phyloP scores from a whole-genome alignment of 2,329 filamentous ascomycete genomes.

The Neopestalotiopsis sp. region DNA sequence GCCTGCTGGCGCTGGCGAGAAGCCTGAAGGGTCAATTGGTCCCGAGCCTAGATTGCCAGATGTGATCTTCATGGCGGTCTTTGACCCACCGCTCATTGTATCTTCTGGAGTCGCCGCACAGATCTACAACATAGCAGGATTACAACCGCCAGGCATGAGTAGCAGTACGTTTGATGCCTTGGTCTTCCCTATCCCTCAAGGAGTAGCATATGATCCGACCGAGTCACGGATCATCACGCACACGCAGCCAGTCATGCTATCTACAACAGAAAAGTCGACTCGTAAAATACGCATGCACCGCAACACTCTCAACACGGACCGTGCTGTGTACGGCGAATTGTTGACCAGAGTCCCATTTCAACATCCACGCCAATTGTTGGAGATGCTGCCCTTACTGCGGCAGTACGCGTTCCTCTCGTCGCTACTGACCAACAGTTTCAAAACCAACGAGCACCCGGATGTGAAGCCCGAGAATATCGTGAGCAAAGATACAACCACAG shows the following conservation, averaged over 20 bases:
- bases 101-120: slow-evolving; percentile 68
- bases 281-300: slow-evolving; percentile 41
- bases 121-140: slow-evolving; percentile 63
- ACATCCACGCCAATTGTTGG: slow-evolving; percentile 77
- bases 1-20: slow-evolving; percentile 50
- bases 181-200: slow-evolving; percentile 59
- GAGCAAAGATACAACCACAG: slow-evolving; percentile 28
- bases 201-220: slow-evolving; percentile 57
- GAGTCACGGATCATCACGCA: slow-evolving; percentile 62
- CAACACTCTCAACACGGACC: slow-evolving; percentile 73
- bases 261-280: slow-evolving; percentile 30
- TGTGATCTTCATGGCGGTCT: slow-evolving; percentile 75
- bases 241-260: slow-evolving; percentile 48
- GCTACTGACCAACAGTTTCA: slow-evolving; percentile 67
- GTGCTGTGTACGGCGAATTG: slow-evolving; percentile 72
- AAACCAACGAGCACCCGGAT: slow-evolving; percentile 37
- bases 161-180: slow-evolving; percentile 60
- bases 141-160: slow-evolving; percentile 42
- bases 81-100: slow-evolving; percentile 76
- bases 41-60: slow-evolving; percentile 64
- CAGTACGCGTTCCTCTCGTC: slow-evolving; percentile 77
- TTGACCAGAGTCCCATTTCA: slow-evolving; percentile 75
- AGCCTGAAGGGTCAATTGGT: slow-evolving; percentile 51
- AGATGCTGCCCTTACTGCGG: slow-evolving; percentile 74
- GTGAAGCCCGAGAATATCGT: slow-evolving; percentile 23